Base-by-base conservation (phyloP, 2,329 filamentous ascomycete genomes). In the Microsporum audouinii region DNA sequence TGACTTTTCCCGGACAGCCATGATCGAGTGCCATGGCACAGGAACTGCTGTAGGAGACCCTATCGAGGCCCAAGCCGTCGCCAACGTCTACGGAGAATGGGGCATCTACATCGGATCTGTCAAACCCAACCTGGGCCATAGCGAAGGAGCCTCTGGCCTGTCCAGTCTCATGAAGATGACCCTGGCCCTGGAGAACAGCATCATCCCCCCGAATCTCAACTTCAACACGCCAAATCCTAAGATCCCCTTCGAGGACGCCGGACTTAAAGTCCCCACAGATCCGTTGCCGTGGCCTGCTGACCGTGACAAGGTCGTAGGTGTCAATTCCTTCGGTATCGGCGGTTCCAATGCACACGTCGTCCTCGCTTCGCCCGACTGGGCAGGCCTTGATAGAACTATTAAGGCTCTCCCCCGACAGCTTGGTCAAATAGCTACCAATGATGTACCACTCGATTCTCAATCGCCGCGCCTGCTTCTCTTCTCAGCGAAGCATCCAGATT, bases 21-120 rank as follows among this genome's bases (percentile, higher is more conserved):
- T 59, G 36, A 55, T 64, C 14, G 63, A 64, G 33, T 56, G 45
- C 29, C 63, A 64, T 12, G 75, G 75, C 6, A 78, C 76, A 0
- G 76, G 75, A 7, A 73, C 71, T 0, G 56, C 56, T 2, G 66
- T 47, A 2, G 71, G 71, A 1, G 71, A 73, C 57, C 70, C 65
- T 2, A 59, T 64, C 1, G 68, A 70, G 51, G 36, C 59, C 3
- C n/a, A 23, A 14, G 68, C 66, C 3, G 63, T 69, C 17, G 57
- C 55, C 17, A 57, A 39, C 2, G 60, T 60, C 12, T 68, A 68
- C 39, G 59, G 47, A 2, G 31, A 14, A 3, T 49, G 14, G 3
- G 31, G 58, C 17, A 47, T 70, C 1, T 64, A 62, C 34, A 55
- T 63, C 33, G 60, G 7, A 60, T 71, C 10, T 69, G 61, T 71